These are phyloP conservation scores for Rhodotorula sp. DNA, from an alignment of 1,284 basidiomycete genomes.

Conservation along the genomic window DNA sequence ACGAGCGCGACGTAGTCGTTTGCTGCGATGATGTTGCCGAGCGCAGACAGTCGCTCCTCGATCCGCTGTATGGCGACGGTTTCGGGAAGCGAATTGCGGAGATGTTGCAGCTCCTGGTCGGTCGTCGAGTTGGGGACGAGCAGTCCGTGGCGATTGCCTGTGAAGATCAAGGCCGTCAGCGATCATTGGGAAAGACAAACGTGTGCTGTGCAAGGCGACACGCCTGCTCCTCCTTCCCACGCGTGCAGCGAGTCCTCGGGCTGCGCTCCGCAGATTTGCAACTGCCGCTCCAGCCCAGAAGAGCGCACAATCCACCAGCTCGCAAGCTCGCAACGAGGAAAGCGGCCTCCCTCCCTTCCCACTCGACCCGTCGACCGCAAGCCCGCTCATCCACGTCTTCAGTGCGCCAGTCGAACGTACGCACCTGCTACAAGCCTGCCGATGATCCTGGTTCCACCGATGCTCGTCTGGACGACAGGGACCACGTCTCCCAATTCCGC, in stretches of 20 bases:
- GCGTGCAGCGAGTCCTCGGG: too few species aligned
- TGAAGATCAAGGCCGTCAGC: not conserved
- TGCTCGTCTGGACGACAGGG: conserved; percentile 95
- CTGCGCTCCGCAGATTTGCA: too few species aligned
- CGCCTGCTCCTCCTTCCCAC: too few species aligned
- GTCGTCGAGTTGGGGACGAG: conserved; percentile 94
- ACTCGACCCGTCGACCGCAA: too few species aligned
- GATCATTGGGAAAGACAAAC: too few species aligned
- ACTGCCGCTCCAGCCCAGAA: too few species aligned
- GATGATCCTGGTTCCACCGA: conserved; percentile 91
- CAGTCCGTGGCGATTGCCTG: conserved; percentile 90
- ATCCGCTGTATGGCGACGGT: conserved; percentile 88
- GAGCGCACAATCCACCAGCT: too few species aligned
- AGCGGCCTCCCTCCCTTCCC: too few species aligned
- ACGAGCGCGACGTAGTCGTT: conserved; percentile 98
- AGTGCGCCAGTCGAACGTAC: conserved; percentile 5
- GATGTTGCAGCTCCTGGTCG: conserved; percentile 96
- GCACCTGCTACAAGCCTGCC: conserved; percentile 87
- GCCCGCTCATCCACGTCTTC: not conserved
- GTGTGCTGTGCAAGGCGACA: too few species aligned
- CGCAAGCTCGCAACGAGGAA: too few species aligned
- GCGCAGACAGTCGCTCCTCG: conserved; percentile 91
- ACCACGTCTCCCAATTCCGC: conserved; percentile 88
- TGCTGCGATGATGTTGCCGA: conserved; percentile 97
- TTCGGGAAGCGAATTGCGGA: conserved; percentile 94